Base-by-base conservation (phyloP, 1,284 basidiomycete species). In the Schizopora paradoxa region DNA sequence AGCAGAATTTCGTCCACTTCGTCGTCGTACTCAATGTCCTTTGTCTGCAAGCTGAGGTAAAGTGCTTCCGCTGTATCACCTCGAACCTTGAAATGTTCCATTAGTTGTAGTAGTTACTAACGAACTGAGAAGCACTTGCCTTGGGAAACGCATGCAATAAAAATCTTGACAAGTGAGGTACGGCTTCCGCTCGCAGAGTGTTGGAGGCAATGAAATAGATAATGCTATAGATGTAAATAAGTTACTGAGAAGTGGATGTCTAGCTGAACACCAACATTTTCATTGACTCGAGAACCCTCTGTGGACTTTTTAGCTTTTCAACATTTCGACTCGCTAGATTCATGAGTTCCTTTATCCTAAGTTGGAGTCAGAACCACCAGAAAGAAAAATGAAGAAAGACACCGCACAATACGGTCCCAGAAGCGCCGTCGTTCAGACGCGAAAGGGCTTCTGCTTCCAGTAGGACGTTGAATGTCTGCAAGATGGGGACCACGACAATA, bases 1-100 rank as follows among this genome's bases (percentile, higher is more conserved):
- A 92, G 64, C 27, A 95, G 64, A 5, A 87, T 59, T n/a, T 83
- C 77, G 58, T 93, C 91, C 1, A 81, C 72, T 44, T 80, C 82
- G 11, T 82, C 79, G 8, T 86, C 82, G 46, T 68, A 63, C 0
- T 73, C 76, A 5, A 87, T 59, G 49, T 87, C 85, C 38, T 73
- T 72, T 48, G 76, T 77, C 56, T 89, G 86, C 16, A 91, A 64
- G 7, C 76, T 70, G 22, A 89, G 66, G 59, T 91, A 95, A 0
- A 94, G 60, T 51, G 84, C 77, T 61, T 95, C 92, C 2, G 89
- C 87, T 0, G 87, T 79, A 47, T 83, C 78, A 5, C 80, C 70
- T 39, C 91, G 80, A 40, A 93, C 70, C 89, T 93, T 58, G 6
- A 16, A 25, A n/a, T n/a, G n/a, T n/a, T n/a, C n/a, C n/a, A n/a